These are phyloP conservation scores for Blastobotrys capitulatus DNA, from an alignment of 1,139 yeast genomes.

Conservation along the genomic window DNA sequence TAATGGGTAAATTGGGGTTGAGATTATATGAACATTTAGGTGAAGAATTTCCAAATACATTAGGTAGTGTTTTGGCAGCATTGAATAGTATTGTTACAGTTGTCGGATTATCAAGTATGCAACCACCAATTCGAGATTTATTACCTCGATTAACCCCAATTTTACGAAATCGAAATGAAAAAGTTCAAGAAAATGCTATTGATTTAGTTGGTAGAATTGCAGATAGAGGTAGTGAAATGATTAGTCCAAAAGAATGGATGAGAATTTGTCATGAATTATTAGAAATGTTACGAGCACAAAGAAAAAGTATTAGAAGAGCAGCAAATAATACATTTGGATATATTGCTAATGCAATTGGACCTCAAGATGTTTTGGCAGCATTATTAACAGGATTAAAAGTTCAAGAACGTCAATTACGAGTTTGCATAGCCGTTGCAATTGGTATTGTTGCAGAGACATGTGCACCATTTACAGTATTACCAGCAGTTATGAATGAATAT, in stretches of 20 bases:
- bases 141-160: slow-evolving; percentile 90
- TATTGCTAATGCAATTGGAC: slow-evolving; percentile 91
- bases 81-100: slow-evolving; percentile 48
- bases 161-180: slow-evolving; percentile 81
- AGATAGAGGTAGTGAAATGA: slow-evolving; percentile 73
- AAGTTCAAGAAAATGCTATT: slow-evolving; percentile 84
- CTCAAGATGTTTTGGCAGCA: slow-evolving; percentile 88
- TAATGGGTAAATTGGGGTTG: slow-evolving; percentile 63
- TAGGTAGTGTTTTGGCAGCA: slow-evolving; percentile 79
- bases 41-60: slow-evolving; percentile 90
- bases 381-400: slow-evolving; percentile 78
- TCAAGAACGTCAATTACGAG: slow-evolving; percentile 94
- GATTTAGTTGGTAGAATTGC: slow-evolving; percentile 81
- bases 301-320: slow-evolving; percentile 70
- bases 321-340: slow-evolving; percentile 91
- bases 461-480: slow-evolving; percentile 91
- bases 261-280: slow-evolving; percentile 86
- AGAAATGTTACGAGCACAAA: slow-evolving; percentile 84
- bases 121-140: slow-evolving; percentile 80
- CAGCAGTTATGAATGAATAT: slow-evolving; percentile 94
- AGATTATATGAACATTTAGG: slow-evolving; percentile 89
- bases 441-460: slow-evolving; percentile 96
- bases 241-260: slow-evolving; percentile 97
- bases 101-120: slow-evolving; percentile 54
- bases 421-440: slow-evolving; percentile 96